A percentile compares a stretch with the other conserved stretches of the same genome.
phyloP scores from a whole-genome alignment of 345 rosid species.

The Stellera chamaejasme region DNA sequence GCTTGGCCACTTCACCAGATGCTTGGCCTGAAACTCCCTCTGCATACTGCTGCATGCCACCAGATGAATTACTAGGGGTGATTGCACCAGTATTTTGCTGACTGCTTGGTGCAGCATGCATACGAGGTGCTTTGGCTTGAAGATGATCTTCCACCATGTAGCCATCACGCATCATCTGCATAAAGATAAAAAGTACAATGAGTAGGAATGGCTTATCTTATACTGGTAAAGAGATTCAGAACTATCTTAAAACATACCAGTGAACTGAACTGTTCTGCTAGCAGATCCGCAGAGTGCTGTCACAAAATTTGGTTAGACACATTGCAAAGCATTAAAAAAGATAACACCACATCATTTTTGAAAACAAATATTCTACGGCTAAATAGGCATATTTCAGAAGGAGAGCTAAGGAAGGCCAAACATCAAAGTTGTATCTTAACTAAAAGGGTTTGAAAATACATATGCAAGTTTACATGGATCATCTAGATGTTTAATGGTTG shows the following conservation, averaged over 20 bases:
- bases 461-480: too few species aligned
- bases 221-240: constrained; percentile 3
- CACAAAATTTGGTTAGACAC: constrained; percentile 21
- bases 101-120: constrained; percentile 37
- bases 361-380: not conserved
- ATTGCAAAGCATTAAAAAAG: constrained; percentile 13
- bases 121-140: constrained; percentile 41
- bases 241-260: constrained; percentile 45
- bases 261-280: constrained; percentile 50
- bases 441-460: too few species aligned
- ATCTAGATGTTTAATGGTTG: too few species aligned
- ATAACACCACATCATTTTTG: not conserved
- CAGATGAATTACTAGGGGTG: constrained; percentile 40
- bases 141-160: constrained; percentile 43
- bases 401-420: too few species aligned
- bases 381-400: not conserved
- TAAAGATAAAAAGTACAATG: constrained; percentile 10
- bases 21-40: constrained; percentile 51
- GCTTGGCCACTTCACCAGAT: constrained; percentile 41
- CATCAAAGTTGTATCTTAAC: too few species aligned
- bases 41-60: constrained; percentile 48
- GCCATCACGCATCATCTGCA: constrained; percentile 76
- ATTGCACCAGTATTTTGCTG: constrained; percentile 40
- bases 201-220: constrained; percentile 7
- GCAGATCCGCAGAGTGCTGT: constrained; percentile 90